Conservation (phyloP, 768 basidiomycete species). For the Auriculariales sp. region DNA sequence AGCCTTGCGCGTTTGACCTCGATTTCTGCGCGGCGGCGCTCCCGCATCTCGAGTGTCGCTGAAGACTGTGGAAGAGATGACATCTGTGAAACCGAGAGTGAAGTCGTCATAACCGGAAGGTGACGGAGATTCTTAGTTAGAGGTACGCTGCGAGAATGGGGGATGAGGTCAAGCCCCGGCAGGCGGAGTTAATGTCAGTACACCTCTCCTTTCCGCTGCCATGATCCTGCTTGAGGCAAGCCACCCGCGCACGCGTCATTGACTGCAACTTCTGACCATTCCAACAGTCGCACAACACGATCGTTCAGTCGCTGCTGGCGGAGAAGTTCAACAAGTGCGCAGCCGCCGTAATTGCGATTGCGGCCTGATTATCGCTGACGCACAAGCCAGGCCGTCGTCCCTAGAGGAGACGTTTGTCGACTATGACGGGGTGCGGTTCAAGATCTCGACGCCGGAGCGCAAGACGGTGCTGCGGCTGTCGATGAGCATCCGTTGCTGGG, state of each 20-base stretch:
- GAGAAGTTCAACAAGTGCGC: constrained; percentile 78
- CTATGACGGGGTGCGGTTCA: constrained; percentile 93
- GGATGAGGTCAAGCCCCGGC: no score
- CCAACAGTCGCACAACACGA: constrained; percentile 65
- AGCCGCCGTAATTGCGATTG: constrained; percentile 3
- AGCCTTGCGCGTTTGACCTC: constrained; percentile 83
- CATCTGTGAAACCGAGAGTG: no score
- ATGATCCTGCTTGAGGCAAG: constrained; percentile 83
- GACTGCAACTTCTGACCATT: no score
- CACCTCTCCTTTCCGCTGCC: constrained; percentile 6
- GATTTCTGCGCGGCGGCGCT: constrained; percentile 70
- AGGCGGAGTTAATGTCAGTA: constrained; percentile 9
- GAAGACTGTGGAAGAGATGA: no score
- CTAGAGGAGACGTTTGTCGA: constrained; percentile 96
- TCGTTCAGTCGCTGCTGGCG: constrained; percentile 77
- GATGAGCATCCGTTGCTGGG: constrained; percentile 97
- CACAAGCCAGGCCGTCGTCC: constrained; percentile 54
- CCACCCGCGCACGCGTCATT: no score
- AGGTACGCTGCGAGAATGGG: no score
- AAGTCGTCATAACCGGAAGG: no score
- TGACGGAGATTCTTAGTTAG: no score
- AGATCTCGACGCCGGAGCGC: constrained; percentile 73
- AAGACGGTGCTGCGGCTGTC: constrained; percentile 76
- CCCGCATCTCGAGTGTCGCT: no score
- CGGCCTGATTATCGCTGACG: constrained; percentile 1